Evolutionary conservation across 2,329 filamentous ascomycete species (phyloP), one percentile per base, ranked within the genome.

Genomic region (Fusarium cyanostomum): DNA sequence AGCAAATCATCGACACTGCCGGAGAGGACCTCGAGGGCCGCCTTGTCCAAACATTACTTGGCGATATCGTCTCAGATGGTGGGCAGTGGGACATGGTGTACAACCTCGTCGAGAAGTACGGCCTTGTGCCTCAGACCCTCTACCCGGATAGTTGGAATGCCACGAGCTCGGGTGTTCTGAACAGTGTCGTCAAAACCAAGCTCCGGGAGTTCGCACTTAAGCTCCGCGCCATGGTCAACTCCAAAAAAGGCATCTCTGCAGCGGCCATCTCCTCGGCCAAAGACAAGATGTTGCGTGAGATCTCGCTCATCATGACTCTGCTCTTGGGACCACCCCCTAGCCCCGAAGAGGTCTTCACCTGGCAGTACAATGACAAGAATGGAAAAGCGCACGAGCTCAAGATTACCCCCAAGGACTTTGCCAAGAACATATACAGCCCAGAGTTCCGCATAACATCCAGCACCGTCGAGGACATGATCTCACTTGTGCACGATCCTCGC

Each of bases 61-160:
- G 80, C 0, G 82, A 85, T 18, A 89, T 92, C 1, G 87, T 95
- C 5, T 86, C 84, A 8, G 93, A 96, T 72, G 92, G 93, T 26
- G 92, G 93, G 0, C 92, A 96, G 75, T 96, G 92, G 92, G 92
- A 96, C 75, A 96, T 96, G 92, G 89, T 93, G 3, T 90, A 87
- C 65, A 96, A 96, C 71, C 80, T 96, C 9, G 91, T 96, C 6
- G 79, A 86, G 39, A 96, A 96, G 78, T 96, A 96, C 72, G 93
- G 93, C 26, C 84, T 96, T n/a, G 89, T 95, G 1, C 92, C 92
- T 4, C 91, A 96, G 73, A 79, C 82, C 0, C 77, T 96, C 3
- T 96, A 95, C 73, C 92, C 92, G 0, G 93, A 96, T 74, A 88
- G 84, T 51, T 94, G 85, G 82, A 94, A 92, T 73, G 91, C 92